Conservation (phyloP, 106 monocot genomes). For the Dioscorea alata region DNA sequence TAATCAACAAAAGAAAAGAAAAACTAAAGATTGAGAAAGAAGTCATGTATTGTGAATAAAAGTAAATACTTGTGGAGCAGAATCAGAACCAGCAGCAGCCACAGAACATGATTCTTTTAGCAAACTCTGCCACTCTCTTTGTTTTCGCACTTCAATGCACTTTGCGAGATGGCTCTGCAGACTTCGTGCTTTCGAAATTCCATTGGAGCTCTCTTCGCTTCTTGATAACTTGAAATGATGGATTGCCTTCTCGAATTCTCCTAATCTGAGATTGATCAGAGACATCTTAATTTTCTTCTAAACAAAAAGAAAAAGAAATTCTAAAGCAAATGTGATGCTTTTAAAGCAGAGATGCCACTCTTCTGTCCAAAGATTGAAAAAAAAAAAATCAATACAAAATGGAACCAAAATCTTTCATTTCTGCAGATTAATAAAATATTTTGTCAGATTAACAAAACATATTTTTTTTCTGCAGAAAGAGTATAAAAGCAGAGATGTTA, state of each 20-base stretch:
- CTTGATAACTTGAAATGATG: slow-evolving; percentile 42
- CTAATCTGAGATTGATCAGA: slow-evolving; percentile 31
- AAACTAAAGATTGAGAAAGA: not conserved
- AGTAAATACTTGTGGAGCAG: slow-evolving; percentile 47
- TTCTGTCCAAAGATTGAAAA: not conserved
- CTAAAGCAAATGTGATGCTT: not conserved
- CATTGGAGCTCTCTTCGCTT: slow-evolving; percentile 23
- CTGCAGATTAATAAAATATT: too few species aligned
- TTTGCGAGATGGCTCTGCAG: slow-evolving; percentile 34
- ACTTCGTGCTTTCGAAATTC: slow-evolving; percentile 25
- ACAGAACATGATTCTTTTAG: slow-evolving; percentile 31
- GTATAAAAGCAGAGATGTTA: too few species aligned
- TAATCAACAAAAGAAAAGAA: not conserved
- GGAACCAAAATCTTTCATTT: too few species aligned
- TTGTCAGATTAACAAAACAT: too few species aligned
- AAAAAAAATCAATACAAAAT: too few species aligned
- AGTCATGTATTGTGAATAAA: not conserved
- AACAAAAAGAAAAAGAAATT: not conserved
- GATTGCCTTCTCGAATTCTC: slow-evolving; percentile 49
- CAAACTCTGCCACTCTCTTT: slow-evolving; percentile 44
- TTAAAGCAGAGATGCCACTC: not conserved
- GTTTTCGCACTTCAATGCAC: slow-evolving; percentile 29
- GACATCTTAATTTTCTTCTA: not conserved
- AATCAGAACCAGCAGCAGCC: slow-evolving; percentile 54
- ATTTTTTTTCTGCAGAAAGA: too few species aligned